These are phyloP conservation scores for Candida andamanensis DNA, from an alignment of 805 yeast species.

Conservation along the genomic window DNA sequence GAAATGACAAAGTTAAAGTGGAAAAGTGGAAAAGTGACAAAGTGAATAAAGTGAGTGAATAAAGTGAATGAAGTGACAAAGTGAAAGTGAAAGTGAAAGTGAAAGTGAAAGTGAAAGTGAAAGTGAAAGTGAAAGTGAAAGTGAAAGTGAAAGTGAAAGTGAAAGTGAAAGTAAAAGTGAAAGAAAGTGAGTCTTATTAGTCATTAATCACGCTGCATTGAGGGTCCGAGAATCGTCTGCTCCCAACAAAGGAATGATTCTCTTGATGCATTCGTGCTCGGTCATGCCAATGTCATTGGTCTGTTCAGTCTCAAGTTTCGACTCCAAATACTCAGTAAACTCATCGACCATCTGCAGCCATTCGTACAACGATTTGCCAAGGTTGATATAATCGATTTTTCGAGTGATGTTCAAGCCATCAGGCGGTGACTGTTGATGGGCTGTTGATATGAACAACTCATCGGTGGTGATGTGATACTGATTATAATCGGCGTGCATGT, in stretches of 20 bases:
- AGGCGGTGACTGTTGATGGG: conserved; percentile 6
- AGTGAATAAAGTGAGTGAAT: too few species aligned
- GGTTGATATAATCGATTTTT: conserved; percentile 17
- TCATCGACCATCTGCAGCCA: conserved; percentile 45
- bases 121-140: too few species aligned
- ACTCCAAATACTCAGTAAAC: conserved; percentile 37
- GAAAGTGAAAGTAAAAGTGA: too few species aligned
- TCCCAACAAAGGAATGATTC: conserved; percentile 35
- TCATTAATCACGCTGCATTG: conserved; percentile 26
- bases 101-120: too few species aligned
- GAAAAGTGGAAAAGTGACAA: too few species aligned
- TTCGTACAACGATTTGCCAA: conserved; percentile 50
- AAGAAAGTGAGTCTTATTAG: too few species aligned
- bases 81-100: too few species aligned
- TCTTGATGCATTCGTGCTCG: conserved; percentile 31
- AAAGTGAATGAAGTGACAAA: too few species aligned
- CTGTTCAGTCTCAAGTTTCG: conserved; percentile 25
- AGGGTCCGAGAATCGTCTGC: conserved; percentile 30
- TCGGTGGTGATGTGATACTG: conserved; percentile 28
- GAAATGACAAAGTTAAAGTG: too few species aligned
- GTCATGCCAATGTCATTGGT: conserved; percentile 12
- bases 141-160: too few species aligned
- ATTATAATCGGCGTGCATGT: conserved; percentile 27
- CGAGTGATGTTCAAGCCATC: conserved; percentile 1
- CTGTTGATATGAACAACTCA: conserved; percentile 16